These are phyloP conservation scores for Ophiostoma populinum DNA, from an alignment of 2,329 filamentous ascomycete genomes.

Conservation along the genomic window DNA sequence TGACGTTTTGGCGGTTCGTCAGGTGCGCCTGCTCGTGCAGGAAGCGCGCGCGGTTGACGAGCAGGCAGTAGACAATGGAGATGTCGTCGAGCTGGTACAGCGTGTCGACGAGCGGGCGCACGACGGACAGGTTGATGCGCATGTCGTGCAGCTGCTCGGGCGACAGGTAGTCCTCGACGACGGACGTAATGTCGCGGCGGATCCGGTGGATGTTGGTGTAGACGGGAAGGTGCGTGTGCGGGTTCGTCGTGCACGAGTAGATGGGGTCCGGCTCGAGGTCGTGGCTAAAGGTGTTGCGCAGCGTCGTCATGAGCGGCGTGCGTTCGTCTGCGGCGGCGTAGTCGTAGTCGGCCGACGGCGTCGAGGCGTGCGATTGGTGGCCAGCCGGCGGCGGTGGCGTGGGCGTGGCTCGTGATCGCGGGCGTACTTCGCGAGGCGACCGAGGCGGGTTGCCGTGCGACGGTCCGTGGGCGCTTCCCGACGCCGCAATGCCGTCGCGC, in stretches of 20 bases:
- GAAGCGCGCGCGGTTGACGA: conserved; percentile 70
- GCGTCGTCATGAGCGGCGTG: conserved; percentile 7
- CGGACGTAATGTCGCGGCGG: conserved; percentile 43
- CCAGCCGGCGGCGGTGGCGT: neutral
- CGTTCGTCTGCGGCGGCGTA: conserved; percentile 5
- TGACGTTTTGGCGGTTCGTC: conserved; percentile 65
- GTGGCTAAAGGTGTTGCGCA: conserved; percentile 21
- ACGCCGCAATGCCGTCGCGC: neutral
- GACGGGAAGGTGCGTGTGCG: conserved; percentile 47
- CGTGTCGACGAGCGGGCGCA: conserved; percentile 69
- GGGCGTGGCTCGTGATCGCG: neutral
- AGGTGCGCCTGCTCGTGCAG: conserved; percentile 60
- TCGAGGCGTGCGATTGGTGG: neutral
- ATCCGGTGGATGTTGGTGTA: conserved; percentile 65
- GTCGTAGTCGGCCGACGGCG: neutral
- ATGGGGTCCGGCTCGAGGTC: conserved; percentile 23
- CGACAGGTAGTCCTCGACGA: conserved; percentile 46
- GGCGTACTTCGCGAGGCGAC: neutral
- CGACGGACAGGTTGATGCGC: conserved; percentile 63
- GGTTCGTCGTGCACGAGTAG: conserved; percentile 37
- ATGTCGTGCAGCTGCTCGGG: conserved; percentile 65
- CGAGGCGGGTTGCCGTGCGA: neutral
- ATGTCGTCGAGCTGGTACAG: conserved; percentile 66
- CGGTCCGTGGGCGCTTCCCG: neutral
- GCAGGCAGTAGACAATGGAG: conserved; percentile 67